Evolutionary conservation across 768 basidiomycete genomes (phyloP), one percentile per base, ranked within the genome.

Genomic region (Pleurotus djamor): DNA sequence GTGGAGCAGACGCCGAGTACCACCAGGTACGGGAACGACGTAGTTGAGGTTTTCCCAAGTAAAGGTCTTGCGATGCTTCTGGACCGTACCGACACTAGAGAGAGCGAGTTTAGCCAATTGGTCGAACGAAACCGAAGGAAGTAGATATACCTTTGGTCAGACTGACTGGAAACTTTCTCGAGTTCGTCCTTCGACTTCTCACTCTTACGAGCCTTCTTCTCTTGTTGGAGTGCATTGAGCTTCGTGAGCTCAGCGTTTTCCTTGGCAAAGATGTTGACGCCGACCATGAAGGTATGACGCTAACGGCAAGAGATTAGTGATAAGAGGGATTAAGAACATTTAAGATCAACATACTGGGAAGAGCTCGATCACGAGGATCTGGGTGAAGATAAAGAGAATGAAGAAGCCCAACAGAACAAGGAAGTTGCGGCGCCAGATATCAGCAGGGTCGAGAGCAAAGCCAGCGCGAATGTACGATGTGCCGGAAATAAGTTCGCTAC

Each of bases 11-110:
- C 83, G 79, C 6, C 74, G 78, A 12, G 76, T 78, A 6, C 88
- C 89, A 28, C 80, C 80, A 0, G 84, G 77, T 0, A 87, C 82
- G 0, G 89, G 91, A 0, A 94, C 88, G 64, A 82, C 79, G 65
- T 95, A 96, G 69, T 88, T 89, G 55, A 93, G 72, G 34, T 76
- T 72, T 65, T 91, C 86, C 92, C 92, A 96, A 1, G 94, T 94
- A 68, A 96, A 92, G 48, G 84, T 70, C 71, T 82, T 87, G 66
- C 76, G 67, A 38, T 74, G 68, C n/a, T 63, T 58, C 1, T 63
- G 21, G n/a, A 67, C 50, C 45, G 63, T 61, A 34, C 54, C 61
- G 14, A 62, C 65, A 52, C n/a, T 36, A 41, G 35, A n/a, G n/a
- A n/a, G n/a, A n/a, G n/a, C n/a, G n/a, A n/a, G 41, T 35, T 16